These are phyloP conservation scores for Pyrus communis DNA, from an alignment of 306 rosid genomes.

Conservation along the genomic window DNA sequence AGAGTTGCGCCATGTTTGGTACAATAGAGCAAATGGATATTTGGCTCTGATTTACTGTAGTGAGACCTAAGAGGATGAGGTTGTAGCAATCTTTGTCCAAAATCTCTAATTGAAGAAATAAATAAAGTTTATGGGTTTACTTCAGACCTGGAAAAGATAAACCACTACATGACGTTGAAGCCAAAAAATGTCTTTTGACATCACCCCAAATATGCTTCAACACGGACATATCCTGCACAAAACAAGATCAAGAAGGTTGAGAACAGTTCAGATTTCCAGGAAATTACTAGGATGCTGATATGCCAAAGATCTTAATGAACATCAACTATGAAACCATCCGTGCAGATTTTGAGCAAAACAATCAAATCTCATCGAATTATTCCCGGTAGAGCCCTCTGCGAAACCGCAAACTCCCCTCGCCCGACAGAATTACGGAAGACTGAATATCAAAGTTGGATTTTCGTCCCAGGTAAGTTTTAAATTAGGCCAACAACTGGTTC, in stretches of 20 bases:
- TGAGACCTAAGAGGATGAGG: not conserved
- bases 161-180: not conserved
- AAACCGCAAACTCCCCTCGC: no score
- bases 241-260: not conserved
- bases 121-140: not conserved
- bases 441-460: not conserved
- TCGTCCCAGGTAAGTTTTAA: no score
- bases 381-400: not conserved
- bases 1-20: conserved; percentile 48
- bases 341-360: not conserved
- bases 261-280: not conserved
- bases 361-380: not conserved
- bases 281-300: not conserved
- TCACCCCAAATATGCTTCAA: conserved; percentile 2
- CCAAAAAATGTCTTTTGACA: not conserved
- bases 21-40: not conserved
- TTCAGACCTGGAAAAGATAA: conserved; percentile 19
- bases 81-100: not conserved
- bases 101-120: not conserved
- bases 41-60: not conserved
- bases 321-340: not conserved
- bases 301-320: not conserved
- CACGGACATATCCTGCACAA: conserved; percentile 16
- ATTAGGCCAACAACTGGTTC: no score
- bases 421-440: no score